Evolutionary conservation across 805 yeast species (phyloP), one percentile per base, ranked within the genome.

Genomic region (Ogataea degrootiae): DNA sequence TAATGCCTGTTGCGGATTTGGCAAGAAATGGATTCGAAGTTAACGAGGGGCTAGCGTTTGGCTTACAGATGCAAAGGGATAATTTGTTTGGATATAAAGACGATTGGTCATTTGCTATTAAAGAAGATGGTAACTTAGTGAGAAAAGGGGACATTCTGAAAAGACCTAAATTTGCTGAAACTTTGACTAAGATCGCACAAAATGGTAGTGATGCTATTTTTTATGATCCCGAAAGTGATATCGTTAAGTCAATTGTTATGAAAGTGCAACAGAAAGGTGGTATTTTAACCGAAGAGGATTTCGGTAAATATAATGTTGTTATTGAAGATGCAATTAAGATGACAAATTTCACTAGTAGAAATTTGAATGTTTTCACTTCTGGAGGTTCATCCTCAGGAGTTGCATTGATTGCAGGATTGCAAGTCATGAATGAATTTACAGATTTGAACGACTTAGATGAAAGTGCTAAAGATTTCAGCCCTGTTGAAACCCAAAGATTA

Each of bases 371-470:
- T 44, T 78, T 71, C 50, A 79, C 86, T 0, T 70, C 87, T 16
- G 74, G 74, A 33, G 96, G 96, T 1, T 82, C 91, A 1, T 81
- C 94, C 12, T 79, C 91, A 2, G 99, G 99, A 0, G 77, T 91
- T 11, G 95, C 96, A 0, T 67, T 92, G 42, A 58, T 85, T 15
- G 75, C 90, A 2, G 97, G 95, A 0, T 68, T 92, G 41, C 79
- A 80, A 41, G 77, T 89, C 31, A 72, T 85, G 68, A 75, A 80
- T 51, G 58, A 66, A 15, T 73, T 73, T 53, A 26, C 36, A 5
- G 65, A 64, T 29, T 50, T 67, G 3, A 60, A 63, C 16, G 60
- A 59, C 7, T 47, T 45, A 1, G 69, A 65, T 39, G 54, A 53
- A 12, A 45, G 46, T 9, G 59, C 55, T 5, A 46, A 39, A 15